Base-by-base conservation (phyloP, 805 yeast genomes). In the Zygoascus tannicola region DNA sequence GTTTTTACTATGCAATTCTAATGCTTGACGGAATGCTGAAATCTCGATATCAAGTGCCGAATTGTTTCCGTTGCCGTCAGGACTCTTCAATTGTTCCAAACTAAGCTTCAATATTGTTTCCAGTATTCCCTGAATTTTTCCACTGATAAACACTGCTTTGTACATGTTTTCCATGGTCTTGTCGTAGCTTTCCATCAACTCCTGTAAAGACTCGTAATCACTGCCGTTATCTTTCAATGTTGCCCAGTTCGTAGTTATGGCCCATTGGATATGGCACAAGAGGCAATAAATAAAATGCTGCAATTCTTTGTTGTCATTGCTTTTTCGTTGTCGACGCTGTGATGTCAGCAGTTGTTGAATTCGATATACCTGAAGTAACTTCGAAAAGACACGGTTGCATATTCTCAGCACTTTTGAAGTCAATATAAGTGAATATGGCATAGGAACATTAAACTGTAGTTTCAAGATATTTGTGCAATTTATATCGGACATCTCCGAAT, bases 371-470 rank as follows among this genome's bases (percentile, higher is more conserved):
- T 19, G 41, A n/a, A 40, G n/a, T 16, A 40, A 36, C n/a, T 35
- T 8, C 8, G 36, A 15, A 16, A 44, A 47, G 18, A 47, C 36
- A 36, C 21, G 12, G 12, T 22, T 19, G 22, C 42, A 40, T 5
- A 15, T 28, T 12, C 22, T 12, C n/a, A 36, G n/a, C 12, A 44
- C 45, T 20, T 14, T 18, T 5, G 33, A 12, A 21, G 22, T 46
- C 8, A 48, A 22, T 7, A 48, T 20, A 5, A 46, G 26, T 5
- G 40, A 22, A n/a, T 41, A 30, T 3, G 51, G 51, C 19, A 28
- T 21, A 12, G 44, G 50, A 4, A 45, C 47, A 14, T 16, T 36
- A 41, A 44, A 46, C 10, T 16, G 32, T 5, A 48, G 26, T 15
- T 32, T 32, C n/a, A 47, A 26, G 8, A 18, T 18, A 22, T 42